Evolutionary conservation across 169 alveolate genomes (phyloP).

Genomic region (Plasmodium coatneyi): DNA sequence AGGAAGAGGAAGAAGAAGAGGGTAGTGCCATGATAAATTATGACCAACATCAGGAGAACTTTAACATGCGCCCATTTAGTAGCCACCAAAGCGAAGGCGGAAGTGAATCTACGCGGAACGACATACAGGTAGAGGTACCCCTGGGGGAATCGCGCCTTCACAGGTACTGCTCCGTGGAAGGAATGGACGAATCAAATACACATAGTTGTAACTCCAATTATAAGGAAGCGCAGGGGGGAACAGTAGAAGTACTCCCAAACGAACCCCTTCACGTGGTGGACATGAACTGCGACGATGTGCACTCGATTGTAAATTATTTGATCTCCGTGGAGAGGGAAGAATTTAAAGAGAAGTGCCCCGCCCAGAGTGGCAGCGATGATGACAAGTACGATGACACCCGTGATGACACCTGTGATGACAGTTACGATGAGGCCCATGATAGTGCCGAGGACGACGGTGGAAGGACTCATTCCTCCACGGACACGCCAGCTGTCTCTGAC

Average conservation of each 20-base stretch:
- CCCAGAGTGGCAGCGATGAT: not conserved
- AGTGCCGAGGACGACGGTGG: not conserved
- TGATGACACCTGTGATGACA: not conserved
- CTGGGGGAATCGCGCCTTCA: not conserved
- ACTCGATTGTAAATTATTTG: not conserved
- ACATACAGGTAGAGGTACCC: not conserved
- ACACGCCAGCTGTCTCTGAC: not conserved
- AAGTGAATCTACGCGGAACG: not conserved
- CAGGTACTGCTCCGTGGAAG: not conserved
- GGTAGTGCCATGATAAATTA: not conserved
- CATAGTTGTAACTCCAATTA: not conserved
- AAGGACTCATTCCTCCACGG: not conserved
- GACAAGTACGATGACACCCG: not conserved
- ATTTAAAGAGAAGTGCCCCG: not conserved
- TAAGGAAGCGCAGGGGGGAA: not conserved
- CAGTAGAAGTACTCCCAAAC: not conserved
- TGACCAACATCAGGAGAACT: not conserved
- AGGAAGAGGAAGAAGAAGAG: not conserved
- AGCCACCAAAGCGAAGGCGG: not conserved
- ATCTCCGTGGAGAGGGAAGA: not conserved
- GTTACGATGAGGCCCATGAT: not conserved
- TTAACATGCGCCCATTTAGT: not conserved
- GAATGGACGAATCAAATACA: not conserved
- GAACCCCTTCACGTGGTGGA: not conserved
- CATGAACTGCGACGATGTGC: not conserved